phyloP scores from a whole-genome alignment of 768 basidiomycete species.

The Boletus speciosus region DNA sequence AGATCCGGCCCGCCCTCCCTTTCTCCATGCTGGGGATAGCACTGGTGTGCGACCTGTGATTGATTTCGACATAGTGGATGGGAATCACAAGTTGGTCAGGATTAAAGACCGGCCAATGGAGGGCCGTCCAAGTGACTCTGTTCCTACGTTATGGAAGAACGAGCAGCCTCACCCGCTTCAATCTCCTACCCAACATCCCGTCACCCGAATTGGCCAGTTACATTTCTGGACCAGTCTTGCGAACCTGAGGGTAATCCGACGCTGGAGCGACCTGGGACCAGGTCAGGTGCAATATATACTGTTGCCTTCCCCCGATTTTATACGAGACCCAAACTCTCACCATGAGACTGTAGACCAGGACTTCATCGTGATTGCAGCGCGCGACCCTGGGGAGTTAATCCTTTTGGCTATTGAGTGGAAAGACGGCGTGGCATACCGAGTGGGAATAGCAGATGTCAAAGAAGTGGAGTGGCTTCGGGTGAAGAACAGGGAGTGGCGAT shows the following conservation, averaged over 20 bases:
- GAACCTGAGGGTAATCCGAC: background rate
- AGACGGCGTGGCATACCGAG: constrained; percentile 15
- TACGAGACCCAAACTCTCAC: background rate
- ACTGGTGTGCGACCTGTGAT: background rate
- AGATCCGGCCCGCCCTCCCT: background rate
- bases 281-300: background rate
- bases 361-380: constrained; percentile 11
- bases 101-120: background rate
- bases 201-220: constrained; percentile 1
- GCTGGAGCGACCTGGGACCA: background rate
- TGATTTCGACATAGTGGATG: constrained; percentile 9
- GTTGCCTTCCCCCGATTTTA: background rate
- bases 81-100: background rate
- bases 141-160: background rate
- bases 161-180: background rate
- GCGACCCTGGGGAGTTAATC: background rate
- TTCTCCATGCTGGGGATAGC: background rate
- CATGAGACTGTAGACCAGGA: constrained; percentile 6
- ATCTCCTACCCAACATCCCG: background rate
- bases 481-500: constrained; percentile 14
- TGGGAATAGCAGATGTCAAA: background rate
- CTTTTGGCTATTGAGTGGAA: constrained; percentile 16
- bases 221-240: constrained; percentile 16
- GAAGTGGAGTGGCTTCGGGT: constrained; percentile 1
- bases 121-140: background rate